These are phyloP conservation scores for Eragrostis tef DNA, from an alignment of 202 grass and related monocot species.

Conservation along the genomic window DNA sequence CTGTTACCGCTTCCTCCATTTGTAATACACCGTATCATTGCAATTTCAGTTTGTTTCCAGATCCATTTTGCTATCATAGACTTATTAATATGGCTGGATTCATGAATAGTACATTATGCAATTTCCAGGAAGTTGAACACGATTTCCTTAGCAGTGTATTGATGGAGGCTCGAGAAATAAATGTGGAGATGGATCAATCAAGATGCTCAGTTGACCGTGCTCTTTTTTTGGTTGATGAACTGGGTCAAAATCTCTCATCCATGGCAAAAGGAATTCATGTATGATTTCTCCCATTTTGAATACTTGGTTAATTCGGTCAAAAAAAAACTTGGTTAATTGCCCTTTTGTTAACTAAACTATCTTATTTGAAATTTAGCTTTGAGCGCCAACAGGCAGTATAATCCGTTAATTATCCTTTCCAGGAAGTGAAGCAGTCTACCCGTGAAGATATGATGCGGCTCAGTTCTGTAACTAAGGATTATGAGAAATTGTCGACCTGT, in stretches of 20 bases:
- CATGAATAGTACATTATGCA: constrained; percentile 38
- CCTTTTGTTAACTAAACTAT: constrained; percentile 20
- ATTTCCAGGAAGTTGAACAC: constrained; percentile 56
- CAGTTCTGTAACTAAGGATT: constrained; percentile 57
- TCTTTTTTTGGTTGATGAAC: constrained; percentile 67
- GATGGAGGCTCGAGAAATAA: constrained; percentile 55
- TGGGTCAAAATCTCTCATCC: constrained; percentile 53
- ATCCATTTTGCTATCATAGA: constrained; percentile 39
- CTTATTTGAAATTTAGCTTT: background rate
- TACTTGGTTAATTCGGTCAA: background rate
- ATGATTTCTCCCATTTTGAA: constrained; percentile 48
- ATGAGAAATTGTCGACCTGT: constrained; percentile 55
- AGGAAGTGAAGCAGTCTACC: constrained; percentile 68
- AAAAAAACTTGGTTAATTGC: too few relatives aligned
- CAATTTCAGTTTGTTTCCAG: constrained; percentile 31
- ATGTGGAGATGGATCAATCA: constrained; percentile 55
- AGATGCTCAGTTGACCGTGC: constrained; percentile 61
- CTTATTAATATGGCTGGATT: constrained; percentile 42
- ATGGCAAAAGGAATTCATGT: constrained; percentile 57
- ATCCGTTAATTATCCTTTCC: constrained; percentile 46
- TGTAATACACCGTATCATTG: constrained; percentile 3
- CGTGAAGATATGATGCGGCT: constrained; percentile 48
- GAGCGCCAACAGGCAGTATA: constrained; percentile 27
- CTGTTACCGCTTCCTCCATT: constrained; percentile 19
- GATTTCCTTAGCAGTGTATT: constrained; percentile 43